Evolutionary conservation across 257 asterid species (phyloP).

Genomic region (Solanum chilense): DNA sequence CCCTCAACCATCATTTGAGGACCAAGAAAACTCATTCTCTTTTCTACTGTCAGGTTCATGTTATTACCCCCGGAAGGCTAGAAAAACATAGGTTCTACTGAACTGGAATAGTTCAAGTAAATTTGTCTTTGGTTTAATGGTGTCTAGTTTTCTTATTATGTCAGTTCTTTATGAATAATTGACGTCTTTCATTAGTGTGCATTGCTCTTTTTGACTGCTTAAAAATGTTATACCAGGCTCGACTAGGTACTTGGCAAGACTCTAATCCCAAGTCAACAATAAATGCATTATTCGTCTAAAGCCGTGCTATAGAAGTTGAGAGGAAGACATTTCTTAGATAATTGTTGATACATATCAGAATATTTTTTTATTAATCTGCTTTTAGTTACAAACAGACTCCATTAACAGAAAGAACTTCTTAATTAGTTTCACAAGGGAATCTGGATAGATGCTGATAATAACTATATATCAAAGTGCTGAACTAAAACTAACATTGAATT

Average conservation of each 20-base stretch:
- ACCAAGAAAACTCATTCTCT: conserved; percentile 47
- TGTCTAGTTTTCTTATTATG: background rate
- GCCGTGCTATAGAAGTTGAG: no score
- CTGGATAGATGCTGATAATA: background rate
- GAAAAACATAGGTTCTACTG: conserved; percentile 23
- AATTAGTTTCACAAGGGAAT: background rate
- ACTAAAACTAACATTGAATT: background rate
- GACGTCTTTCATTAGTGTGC: background rate
- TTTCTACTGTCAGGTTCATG: conserved; percentile 47
- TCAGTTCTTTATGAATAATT: background rate
- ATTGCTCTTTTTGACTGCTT: background rate
- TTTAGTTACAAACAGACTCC: background rate
- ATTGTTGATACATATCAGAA: background rate
- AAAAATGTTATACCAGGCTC: background rate
- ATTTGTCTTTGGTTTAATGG: background rate
- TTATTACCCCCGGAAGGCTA: conserved; percentile 39
- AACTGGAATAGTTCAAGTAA: background rate
- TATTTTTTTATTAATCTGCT: background rate
- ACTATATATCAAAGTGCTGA: background rate
- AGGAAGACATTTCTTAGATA: no score
- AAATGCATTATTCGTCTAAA: no score
- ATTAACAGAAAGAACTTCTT: background rate
- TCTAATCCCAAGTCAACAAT: background rate
- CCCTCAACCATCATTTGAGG: conserved; percentile 57
- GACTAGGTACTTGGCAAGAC: background rate